phyloP scores from a whole-genome alignment of 257 asterid species.

The Solanum appendiculatum region DNA sequence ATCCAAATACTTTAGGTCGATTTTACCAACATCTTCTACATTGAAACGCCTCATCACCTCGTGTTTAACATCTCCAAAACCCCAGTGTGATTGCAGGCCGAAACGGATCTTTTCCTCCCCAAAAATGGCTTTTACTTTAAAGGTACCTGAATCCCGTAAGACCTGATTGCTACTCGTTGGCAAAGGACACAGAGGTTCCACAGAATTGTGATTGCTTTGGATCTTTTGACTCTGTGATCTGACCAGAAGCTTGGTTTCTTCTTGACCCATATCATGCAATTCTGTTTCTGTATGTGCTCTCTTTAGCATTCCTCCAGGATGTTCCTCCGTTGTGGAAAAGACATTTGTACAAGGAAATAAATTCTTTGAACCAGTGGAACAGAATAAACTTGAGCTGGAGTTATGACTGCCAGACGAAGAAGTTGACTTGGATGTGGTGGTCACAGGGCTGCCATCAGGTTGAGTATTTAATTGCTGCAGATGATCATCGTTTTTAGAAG shows the following conservation, averaged over 20 bases:
- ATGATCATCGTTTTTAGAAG: constrained; percentile 5
- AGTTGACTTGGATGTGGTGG: constrained; percentile 27
- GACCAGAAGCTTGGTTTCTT: constrained; percentile 36
- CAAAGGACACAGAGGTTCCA: constrained; percentile 26
- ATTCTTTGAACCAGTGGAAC: constrained; percentile 45
- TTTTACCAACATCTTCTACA: constrained; percentile 29
- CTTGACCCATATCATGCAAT: constrained; percentile 35
- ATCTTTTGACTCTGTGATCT: constrained; percentile 57
- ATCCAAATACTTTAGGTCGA: constrained; percentile 60
- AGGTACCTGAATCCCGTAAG: constrained; percentile 8
- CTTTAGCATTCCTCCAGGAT: constrained; percentile 24
- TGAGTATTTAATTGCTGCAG: constrained; percentile 12
- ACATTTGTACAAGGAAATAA: constrained; percentile 14
- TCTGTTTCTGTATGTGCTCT: constrained; percentile 41
- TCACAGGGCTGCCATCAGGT: constrained; percentile 33
- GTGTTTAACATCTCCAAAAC: constrained; percentile 35
- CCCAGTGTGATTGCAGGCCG: constrained; percentile 52
- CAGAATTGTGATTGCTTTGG: constrained; percentile 18
- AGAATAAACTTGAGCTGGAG: constrained; percentile 56
- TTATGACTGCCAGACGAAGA: constrained; percentile 62
- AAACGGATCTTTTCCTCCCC: constrained; percentile 70
- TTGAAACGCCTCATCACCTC: constrained; percentile 60
- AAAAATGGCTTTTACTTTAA: constrained; percentile 53
- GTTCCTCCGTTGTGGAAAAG: constrained; percentile 21
- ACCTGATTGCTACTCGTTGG: constrained; percentile 21